Evolutionary conservation across 192 early-diverging fungal species (phyloP), one percentile per base, ranked within the genome.

Genomic region (Rhizoclosmatium sp.): DNA sequence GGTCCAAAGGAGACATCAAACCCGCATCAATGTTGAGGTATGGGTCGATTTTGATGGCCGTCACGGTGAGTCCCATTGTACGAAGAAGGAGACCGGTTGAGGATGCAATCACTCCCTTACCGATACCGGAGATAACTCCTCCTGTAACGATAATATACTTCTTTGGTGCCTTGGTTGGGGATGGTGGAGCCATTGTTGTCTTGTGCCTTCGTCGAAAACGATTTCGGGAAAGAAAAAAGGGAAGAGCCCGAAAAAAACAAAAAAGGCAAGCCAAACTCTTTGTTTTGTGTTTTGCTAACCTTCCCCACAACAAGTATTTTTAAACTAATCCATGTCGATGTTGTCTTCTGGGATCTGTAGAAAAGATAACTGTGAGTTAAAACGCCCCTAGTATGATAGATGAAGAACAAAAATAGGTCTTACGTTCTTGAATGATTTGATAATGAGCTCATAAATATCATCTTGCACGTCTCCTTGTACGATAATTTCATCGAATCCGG

Each of bases 1-100:
- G 98, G 86, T 99, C 98, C 76, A 99, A 87, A 31, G 98, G 98
- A 76, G 90, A 95, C 89, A 99, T 89, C 31, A 95, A 95, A 79
- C 98, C 98, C 69, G 98, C 98, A 82, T 99, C 98, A 79, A 99
- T 98, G 91, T 98, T 99, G 67, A 99, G 89, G 87, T 99, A 99
- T 44, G 98, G 98, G 81, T 99, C 98, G 82, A 99, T 99, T 84
- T 99, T 99, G 90, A 99, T 98, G 71, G 97, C 93, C 65, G 97
- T 98, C 44, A 99, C 98, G 49, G 87, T 88, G 71, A 98, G 89
- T 31, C 96, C 98, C 54, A 93, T 86, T 2, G 95, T 94, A 86
- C 98, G 95, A 75, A 99, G 91, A 59, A 99, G 86, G 56, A 97
- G 90, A 66, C 98, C 98, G 4, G 96, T 97, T 45, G 95, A 97